A percentile compares a stretch with the other conserved stretches of the same genome.
Conservation (phyloP, 345 rosid genomes). For the Ceriops tagal region DNA sequence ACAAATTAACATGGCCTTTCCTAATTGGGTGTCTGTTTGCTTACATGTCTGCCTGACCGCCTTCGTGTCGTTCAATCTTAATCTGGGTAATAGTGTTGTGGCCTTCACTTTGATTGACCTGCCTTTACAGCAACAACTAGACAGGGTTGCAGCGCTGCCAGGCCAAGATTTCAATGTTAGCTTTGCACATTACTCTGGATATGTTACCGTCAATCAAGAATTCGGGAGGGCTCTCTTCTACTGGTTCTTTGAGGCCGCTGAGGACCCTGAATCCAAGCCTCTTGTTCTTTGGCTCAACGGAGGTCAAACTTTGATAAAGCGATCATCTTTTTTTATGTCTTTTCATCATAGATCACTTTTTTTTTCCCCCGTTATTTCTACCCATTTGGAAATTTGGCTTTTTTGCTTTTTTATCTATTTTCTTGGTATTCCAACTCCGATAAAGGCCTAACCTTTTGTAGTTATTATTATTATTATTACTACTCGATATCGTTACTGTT, state of each 20-base stretch:
- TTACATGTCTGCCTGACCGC: neutral
- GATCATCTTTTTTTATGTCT: neutral
- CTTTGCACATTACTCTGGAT: constrained; percentile 77
- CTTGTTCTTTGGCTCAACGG: constrained; percentile 80
- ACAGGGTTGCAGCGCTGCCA: constrained; percentile 58
- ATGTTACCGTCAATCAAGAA: constrained; percentile 57
- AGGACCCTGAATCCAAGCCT: constrained; percentile 79
- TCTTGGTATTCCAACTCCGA: neutral
- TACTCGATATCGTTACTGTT: neutral
- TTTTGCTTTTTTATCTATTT: neutral
- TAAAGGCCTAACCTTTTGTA: neutral
- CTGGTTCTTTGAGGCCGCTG: constrained; percentile 75
- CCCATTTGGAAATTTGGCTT: neutral
- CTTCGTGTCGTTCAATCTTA: constrained; percentile 16
- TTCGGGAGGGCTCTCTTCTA: constrained; percentile 77
- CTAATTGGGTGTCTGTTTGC: constrained; percentile 5
- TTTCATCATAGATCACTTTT: neutral
- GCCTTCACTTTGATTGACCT: constrained; percentile 20
- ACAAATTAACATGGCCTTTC: constrained; percentile 16
- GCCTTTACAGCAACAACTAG: constrained; percentile 47
- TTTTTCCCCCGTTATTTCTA: neutral
- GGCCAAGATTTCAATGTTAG: constrained; percentile 61
- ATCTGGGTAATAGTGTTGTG: constrained; percentile 25
- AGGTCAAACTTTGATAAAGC: constrained; percentile 5
- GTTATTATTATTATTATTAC: neutral